Base-by-base conservation (phyloP, 2,329 filamentous ascomycete species). In the Raffaelea deltoideospora region DNA sequence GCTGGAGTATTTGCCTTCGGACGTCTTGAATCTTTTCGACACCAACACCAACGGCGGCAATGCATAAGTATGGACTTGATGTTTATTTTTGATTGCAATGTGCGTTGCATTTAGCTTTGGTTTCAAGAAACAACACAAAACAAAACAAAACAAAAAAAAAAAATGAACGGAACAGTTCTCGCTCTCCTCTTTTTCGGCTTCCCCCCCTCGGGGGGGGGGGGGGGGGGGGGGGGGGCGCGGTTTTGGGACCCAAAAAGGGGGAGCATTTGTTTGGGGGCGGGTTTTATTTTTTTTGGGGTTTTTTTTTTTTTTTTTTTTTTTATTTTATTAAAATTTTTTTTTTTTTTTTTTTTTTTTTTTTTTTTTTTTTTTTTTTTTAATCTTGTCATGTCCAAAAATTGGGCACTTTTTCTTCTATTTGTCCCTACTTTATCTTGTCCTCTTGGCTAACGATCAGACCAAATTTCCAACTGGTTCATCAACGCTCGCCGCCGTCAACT, bases 391-490 rank as follows among this genome's bases (percentile, higher is more conserved):
- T n/a, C n/a, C 23, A 22, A 6, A 26, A 7, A 13, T 26, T 34
- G 31, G 18, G 17, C 31, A 33, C 20, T 23, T 33, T 13, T 21
- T 33, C 31, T 24, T 14, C 21, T 14, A n/a, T 22, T 14, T 10
- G 27, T 27, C 8, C 23, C 23, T 26, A 26, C 23, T 26, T 24
- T 34, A 28, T 38, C 38, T 40, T 42, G 3, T 18, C 14, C 18
- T 23, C 17, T n/a, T 31, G 7, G 4, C 14, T 20, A 14, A 33
- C 28, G 19, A 36, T n/a, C 41, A 76, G 72, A 76, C 54, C 72
- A 76, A 62, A 80, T 85, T 18, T 80, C 76, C 43, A 84, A 84
- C 56, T 85, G 79, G 79, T 85, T 83, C 55, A 85, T 84, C 57
- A 85, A 85, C 45, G 78, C 78, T 21, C 69, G 79, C 37, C 67